Evolutionary conservation across 129 eudicot species (phyloP).

Genomic region (Dittrichia graveolens): DNA sequence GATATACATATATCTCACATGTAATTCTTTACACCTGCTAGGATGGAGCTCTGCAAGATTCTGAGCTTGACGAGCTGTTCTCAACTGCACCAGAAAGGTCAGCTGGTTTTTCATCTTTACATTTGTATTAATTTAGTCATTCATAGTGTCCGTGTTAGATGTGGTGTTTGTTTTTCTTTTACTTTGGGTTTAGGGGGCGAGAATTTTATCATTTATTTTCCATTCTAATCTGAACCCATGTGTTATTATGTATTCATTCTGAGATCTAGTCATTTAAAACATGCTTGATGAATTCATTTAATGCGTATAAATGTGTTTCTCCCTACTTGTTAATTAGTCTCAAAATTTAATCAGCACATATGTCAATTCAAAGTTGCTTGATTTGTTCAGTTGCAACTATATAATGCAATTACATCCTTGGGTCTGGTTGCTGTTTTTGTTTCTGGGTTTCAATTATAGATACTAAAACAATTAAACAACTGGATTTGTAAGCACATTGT

Average conservation of each 20-base stretch:
- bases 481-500: too few species aligned
- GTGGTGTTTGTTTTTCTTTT: neutral
- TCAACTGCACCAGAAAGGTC: conserved; percentile 97
- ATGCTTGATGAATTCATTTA: conserved; percentile 15
- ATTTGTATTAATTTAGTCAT: conserved; percentile 11
- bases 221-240: conserved; percentile 1
- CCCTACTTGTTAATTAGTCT: neutral
- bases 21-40: conserved; percentile 34
- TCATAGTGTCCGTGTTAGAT: conserved; percentile 9
- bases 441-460: too few species aligned
- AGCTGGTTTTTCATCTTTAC: conserved; percentile 25
- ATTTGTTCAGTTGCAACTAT: too few species aligned
- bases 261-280: conserved; percentile 5
- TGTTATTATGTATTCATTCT: conserved; percentile 1
- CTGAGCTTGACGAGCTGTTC: conserved; percentile 87
- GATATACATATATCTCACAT: conserved; percentile 25
- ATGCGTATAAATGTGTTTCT: neutral
- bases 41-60: conserved; percentile 71
- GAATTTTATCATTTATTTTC: neutral
- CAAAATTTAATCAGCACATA: neutral
- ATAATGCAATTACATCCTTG: too few species aligned
- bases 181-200: neutral
- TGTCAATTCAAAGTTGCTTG: neutral
- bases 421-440: too few species aligned
- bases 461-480: too few species aligned